Evolutionary conservation across 2,329 filamentous ascomycete species (phyloP).

Genomic region (Beauveria varroae): DNA sequence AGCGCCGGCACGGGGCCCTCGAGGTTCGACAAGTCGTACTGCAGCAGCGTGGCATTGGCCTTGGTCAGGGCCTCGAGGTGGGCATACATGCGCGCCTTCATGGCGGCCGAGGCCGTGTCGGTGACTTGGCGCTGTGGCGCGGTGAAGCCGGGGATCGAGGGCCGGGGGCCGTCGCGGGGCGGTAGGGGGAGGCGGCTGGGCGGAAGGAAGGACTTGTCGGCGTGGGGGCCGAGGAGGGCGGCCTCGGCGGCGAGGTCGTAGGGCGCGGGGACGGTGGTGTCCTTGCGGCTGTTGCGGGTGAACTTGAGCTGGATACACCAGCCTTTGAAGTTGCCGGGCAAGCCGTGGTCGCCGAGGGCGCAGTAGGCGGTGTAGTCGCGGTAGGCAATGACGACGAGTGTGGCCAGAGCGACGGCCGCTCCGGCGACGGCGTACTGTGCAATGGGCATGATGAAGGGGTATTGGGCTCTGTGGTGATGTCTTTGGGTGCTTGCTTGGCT

Average conservation of each 20-base stretch:
- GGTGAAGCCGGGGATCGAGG: constrained; percentile 12
- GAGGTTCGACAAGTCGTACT: constrained; percentile 12
- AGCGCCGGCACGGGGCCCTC: constrained; percentile 16
- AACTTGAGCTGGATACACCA: constrained; percentile 24
- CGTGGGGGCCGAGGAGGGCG: constrained; percentile 10
- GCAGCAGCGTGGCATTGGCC: constrained; percentile 11
- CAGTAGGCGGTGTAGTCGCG: constrained; percentile 30
- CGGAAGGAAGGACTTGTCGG: constrained; percentile 12
- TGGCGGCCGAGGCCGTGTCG: constrained; percentile 7
- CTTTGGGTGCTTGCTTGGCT: too few species aligned
- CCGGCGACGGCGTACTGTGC: neutral
- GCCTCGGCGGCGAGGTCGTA: constrained; percentile 19
- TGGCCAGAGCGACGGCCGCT: neutral
- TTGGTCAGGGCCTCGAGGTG: constrained; percentile 10
- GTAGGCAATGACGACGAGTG: constrained; percentile 8
- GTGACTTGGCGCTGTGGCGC: constrained; percentile 16
- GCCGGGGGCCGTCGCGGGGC: constrained; percentile 12
- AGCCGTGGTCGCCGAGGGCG: constrained; percentile 34
- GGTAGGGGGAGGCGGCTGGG: neutral
- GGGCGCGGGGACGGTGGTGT: constrained; percentile 17
- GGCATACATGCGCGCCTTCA: constrained; percentile 13
- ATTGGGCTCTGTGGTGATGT: neutral
- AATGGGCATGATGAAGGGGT: neutral
- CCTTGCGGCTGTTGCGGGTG: constrained; percentile 15
- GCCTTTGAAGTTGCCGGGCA: constrained; percentile 33